Conservation (phyloP, 2,329 filamentous ascomycete genomes). For the Cylindrodendrum hubeiense region DNA sequence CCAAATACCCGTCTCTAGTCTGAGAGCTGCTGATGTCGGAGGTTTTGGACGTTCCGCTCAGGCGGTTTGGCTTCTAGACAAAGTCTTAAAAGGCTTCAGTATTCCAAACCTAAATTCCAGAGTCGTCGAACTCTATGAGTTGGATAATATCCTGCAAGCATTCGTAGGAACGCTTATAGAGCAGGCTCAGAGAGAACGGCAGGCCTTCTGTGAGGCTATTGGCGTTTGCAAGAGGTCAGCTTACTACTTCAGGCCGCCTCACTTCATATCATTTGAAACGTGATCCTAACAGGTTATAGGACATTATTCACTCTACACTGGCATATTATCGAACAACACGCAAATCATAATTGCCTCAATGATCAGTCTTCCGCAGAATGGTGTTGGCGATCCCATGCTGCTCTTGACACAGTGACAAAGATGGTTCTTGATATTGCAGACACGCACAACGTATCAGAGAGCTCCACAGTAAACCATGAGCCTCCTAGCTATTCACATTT, state of each 20-base stretch:
- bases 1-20: background rate
- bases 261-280: too few relatives aligned
- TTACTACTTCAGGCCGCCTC: background rate
- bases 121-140: background rate
- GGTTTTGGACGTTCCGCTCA: constrained; percentile 9
- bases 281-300: too few relatives aligned
- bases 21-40: background rate
- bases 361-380: background rate
- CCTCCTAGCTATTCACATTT: too few relatives aligned
- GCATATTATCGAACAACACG: background rate
- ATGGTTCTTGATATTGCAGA: constrained; percentile 14
- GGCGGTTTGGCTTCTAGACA: constrained; percentile 2
- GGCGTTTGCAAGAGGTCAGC: constrained; percentile 6
- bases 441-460: too few relatives aligned
- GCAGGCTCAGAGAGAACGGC: background rate
- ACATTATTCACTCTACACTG: constrained; percentile 3
- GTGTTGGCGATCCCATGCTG: background rate
- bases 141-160: background rate
- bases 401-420: constrained; percentile 4
- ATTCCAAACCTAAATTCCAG: background rate
- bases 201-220: constrained; percentile 2
- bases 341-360: background rate
- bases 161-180: background rate
- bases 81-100: constrained; percentile 6
- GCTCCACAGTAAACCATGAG: too few relatives aligned